A percentile compares a stretch with the other conserved stretches of the same genome.
Evolutionary conservation across 2,329 filamentous ascomycete genomes (phyloP).

Genomic region (Penicillium rolfsii): DNA sequence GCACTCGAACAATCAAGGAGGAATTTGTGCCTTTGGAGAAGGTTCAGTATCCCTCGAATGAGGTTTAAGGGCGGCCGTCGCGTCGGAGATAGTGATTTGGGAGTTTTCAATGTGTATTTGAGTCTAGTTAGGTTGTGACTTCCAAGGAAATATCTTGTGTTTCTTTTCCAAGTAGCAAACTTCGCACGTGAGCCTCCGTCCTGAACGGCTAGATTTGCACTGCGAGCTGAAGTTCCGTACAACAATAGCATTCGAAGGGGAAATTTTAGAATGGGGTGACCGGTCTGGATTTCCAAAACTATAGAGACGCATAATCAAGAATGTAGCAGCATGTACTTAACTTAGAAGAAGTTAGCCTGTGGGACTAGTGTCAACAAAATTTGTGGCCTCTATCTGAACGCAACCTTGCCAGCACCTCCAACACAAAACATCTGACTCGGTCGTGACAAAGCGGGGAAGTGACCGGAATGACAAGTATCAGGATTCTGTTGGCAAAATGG

Average conservation of each 20-base stretch:
- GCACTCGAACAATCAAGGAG: constrained; percentile 58
- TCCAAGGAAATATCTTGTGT: neutral
- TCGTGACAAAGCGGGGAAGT: neutral
- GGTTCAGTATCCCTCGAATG: constrained; percentile 32
- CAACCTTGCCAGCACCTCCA: constrained; percentile 3
- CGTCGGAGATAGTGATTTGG: neutral
- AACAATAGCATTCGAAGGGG: neutral
- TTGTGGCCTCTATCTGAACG: neutral
- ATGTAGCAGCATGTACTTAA: neutral
- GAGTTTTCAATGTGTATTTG: neutral
- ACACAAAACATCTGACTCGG: neutral
- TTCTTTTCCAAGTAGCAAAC: neutral
- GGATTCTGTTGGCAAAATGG: neutral
- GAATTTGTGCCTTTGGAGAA: constrained; percentile 46
- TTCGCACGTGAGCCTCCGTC: neutral
- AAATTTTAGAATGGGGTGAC: neutral
- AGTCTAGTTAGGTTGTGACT: neutral
- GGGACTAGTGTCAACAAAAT: neutral
- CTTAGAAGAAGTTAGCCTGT: neutral
- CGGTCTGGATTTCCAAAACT: no score
- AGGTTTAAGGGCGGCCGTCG: constrained; percentile 12
- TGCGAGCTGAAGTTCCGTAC: neutral
- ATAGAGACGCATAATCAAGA: neutral
- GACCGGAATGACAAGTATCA: neutral
- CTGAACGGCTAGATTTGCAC: neutral